Evolutionary conservation across 129 eudicot genomes (phyloP), one percentile per base, ranked within the genome.

Genomic region (Artemisia argyi): DNA sequence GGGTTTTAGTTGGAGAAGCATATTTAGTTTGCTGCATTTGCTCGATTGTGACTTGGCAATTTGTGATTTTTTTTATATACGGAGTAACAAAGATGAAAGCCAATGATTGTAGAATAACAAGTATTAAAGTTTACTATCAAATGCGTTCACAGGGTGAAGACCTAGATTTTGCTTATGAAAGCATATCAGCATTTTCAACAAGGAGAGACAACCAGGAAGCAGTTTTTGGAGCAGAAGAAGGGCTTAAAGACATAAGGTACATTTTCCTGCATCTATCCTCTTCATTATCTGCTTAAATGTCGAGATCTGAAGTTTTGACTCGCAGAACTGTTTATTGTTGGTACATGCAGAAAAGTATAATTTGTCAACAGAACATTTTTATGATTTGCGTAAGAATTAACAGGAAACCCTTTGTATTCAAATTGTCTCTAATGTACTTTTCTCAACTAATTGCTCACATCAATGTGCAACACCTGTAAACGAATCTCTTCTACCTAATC

Each of bases 121-220:
- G 18, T 20, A 7, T 22, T 22, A 52, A 32, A 7, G 32, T 56
- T 30, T 48, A 39, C 19, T 28, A 15, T 73, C 42, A 14, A 15
- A 68, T 64, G 56, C 56, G 80, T 71, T 74, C 20, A 66, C 68
- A 94, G 99, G 99, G 99, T 24, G 99, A 95, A 75, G 99, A 95
- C 72, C 78, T 95, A 69, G 99, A 95, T 86, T 88, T 81, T 77
- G 99, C 99, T 60, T 95, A 84, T 88, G 99, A 90, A 66, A 95
- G 97, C 79, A 94, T 94, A 71, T 90, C 97, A 67, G 97, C 98
- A 64, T 95, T 95, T 83, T 95, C 99, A 66, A 75, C 96, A 42
- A 88, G 94, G 84, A 88, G 92, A 79, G 99, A 95, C 83, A 86
- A 84, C 69, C 99, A 95, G 67, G 99, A 95, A 84, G 99, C 96